These are phyloP conservation scores for Holtermanniella nyarrowii DNA, from an alignment of 768 basidiomycete genomes.

Conservation along the genomic window DNA sequence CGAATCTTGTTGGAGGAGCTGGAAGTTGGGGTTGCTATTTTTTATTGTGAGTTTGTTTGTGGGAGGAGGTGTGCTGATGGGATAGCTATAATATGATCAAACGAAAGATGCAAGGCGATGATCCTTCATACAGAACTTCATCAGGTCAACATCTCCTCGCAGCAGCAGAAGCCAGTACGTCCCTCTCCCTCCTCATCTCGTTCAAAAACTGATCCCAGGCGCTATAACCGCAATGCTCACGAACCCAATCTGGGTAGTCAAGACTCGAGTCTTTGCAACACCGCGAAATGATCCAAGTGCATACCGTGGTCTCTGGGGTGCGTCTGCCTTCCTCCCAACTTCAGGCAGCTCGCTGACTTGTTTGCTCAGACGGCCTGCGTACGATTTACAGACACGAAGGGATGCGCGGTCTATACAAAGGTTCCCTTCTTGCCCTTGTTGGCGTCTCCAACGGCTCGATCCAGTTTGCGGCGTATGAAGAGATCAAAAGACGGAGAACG, in stretches of 20 bases:
- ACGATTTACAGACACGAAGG: conserved; percentile 68
- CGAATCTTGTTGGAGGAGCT: conserved; percentile 90
- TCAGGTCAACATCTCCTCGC: conserved; percentile 73
- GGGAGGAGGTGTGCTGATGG: not conserved
- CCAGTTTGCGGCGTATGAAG: conserved; percentile 93
- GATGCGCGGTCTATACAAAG: conserved; percentile 66
- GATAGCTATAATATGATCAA: conserved; percentile 87
- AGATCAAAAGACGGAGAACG: conserved; percentile 83
- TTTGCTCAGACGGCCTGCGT: conserved; percentile 55
- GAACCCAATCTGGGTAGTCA: conserved; percentile 95
- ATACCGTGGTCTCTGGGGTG: conserved; percentile 71
- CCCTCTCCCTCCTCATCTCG: conserved; percentile 8
- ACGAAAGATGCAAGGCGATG: conserved; percentile 54
- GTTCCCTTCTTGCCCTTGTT: conserved; percentile 74
- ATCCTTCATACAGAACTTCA: conserved; percentile 57
- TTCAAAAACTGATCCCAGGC: conserved; percentile 47
- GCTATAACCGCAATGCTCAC: conserved; percentile 87
- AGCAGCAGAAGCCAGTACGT: conserved; percentile 93
- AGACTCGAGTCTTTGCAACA: conserved; percentile 93
- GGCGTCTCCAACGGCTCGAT: conserved; percentile 91
- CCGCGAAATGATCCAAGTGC: conserved; percentile 54
- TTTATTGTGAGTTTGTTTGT: conserved; percentile 62
- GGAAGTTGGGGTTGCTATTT: conserved; percentile 98
- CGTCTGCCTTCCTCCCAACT: conserved; percentile 30
- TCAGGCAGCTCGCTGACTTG: not conserved